Evolutionary conservation across 176 grass and related monocot genomes (phyloP), one percentile per base, ranked within the genome.

Genomic region (Dendrocalamus sinicus): DNA sequence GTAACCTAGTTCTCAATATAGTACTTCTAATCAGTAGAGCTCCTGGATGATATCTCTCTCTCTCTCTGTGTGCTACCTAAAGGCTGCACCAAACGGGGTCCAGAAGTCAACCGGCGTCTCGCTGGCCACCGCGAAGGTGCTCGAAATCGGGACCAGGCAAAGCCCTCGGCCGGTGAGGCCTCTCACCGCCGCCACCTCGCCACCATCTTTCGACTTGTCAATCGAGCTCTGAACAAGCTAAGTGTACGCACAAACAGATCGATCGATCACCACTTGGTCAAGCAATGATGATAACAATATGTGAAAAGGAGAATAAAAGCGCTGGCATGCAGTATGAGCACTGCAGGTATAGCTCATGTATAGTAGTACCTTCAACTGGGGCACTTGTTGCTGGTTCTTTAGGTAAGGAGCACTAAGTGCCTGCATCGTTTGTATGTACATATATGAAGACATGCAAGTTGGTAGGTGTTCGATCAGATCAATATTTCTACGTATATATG

Each of bases 111-210:
- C 84, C 40, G 96, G 83, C 7, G 87, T 87, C 40, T 96, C 92
- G 40, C 90, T 85, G 28, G 93, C 67, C 78, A 94, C 96, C 4
- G 88, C 91, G 39, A 92, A 94, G 40, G 91, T 98, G 92, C 93
- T 95, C 0, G 93, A 88, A 68, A 98, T 89, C 1, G 96, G 96
- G 22, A 98, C 90, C 8, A 98, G 90, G 85, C 96, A 98, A 15
- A 98, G 48, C 46, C 96, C 96, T 89, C 92, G 88, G 59, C 86
- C 87, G 19, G 53, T 86, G 30, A 98, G 92, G 40, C 87, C 88
- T 64, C 79, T 69, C 45, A 85, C 91, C n/a, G 71, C 88, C 40
- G 81, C 14, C n/a, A 26, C 40, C 51, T 85, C 85, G 0, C 88
- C 83, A 22, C 67, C 19, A 8, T 87, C 89, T 79, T 85, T 79